Conservation (phyloP, 2,329 filamentous ascomycete genomes). For the Phialocephala subalpina region DNA sequence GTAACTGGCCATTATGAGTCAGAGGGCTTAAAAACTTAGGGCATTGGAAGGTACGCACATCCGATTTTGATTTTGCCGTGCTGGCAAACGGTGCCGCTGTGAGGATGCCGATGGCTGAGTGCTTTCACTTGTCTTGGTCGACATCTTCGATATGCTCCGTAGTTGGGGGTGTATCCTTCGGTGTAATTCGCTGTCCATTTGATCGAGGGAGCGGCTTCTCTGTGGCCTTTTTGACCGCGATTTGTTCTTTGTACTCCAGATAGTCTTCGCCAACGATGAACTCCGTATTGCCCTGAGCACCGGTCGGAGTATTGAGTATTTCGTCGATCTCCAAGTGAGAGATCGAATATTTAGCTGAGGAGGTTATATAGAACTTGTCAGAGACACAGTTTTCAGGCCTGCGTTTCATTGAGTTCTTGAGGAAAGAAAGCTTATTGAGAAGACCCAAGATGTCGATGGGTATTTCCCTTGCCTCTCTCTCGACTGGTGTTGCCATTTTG, state of each 20-base stretch:
- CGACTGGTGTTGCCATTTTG: not conserved
- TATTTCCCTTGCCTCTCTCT: not conserved
- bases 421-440: not conserved
- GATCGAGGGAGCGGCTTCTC: conserved; percentile 23
- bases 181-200: not conserved
- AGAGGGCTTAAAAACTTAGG: conserved; percentile 4
- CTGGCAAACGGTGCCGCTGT: not conserved
- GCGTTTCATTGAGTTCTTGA: not conserved
- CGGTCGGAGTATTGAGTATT: conserved; percentile 5
- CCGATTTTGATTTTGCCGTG: not conserved
- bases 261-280: conserved; percentile 19
- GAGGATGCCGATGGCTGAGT: not conserved
- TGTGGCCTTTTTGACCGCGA: conserved; percentile 16
- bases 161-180: not conserved
- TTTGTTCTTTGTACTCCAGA: conserved; percentile 14
- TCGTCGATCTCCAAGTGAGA: not conserved
- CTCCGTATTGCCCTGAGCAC: conserved; percentile 16
- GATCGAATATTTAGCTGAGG: not conserved
- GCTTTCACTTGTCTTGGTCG: not conserved
- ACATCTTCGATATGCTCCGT: not conserved
- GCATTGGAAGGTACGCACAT: not conserved
- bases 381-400: not conserved
- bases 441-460: conserved; percentile 1
- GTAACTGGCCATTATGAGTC: not conserved
- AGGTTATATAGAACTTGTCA: not conserved